phyloP scores from a whole-genome alignment of 2,329 filamentous ascomycete species.

The Eutypa lata region DNA sequence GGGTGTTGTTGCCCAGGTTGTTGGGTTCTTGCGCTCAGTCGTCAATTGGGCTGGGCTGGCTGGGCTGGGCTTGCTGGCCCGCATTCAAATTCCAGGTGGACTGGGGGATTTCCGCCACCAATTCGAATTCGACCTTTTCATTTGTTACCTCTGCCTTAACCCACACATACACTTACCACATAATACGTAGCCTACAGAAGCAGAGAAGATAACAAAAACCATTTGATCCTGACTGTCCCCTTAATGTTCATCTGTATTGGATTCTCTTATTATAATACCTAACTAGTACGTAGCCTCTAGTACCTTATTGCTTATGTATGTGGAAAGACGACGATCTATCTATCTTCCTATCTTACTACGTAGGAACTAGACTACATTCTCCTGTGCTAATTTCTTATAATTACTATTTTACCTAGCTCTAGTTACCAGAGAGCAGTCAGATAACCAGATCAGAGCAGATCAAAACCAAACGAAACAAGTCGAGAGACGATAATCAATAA shows the following conservation, averaged over 20 bases:
- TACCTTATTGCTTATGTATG: no score
- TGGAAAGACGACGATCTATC: no score
- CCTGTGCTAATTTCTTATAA: no score
- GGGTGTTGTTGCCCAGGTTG: not conserved
- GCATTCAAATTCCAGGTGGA: not conserved
- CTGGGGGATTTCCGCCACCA: not conserved
- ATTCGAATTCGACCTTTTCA: not conserved
- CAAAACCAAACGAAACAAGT: not conserved
- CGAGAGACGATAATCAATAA: not conserved
- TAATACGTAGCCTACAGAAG: no score
- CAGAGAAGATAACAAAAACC: no score
- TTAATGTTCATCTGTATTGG: no score
- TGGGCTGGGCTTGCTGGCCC: not conserved
- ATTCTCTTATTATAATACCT: no score
- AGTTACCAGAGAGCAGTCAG: no score
- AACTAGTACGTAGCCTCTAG: no score
- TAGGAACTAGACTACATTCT: not conserved
- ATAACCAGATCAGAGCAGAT: not conserved
- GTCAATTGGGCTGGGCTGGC: not conserved
- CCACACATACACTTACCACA: not conserved
- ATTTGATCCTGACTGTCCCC: no score
- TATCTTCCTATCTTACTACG: no score
- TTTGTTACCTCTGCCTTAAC: not conserved
- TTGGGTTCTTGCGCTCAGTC: not conserved
- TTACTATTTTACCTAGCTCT: not conserved